Conservation (phyloP, 2,329 filamentous ascomycete genomes). For the Aureobasidium lini region DNA sequence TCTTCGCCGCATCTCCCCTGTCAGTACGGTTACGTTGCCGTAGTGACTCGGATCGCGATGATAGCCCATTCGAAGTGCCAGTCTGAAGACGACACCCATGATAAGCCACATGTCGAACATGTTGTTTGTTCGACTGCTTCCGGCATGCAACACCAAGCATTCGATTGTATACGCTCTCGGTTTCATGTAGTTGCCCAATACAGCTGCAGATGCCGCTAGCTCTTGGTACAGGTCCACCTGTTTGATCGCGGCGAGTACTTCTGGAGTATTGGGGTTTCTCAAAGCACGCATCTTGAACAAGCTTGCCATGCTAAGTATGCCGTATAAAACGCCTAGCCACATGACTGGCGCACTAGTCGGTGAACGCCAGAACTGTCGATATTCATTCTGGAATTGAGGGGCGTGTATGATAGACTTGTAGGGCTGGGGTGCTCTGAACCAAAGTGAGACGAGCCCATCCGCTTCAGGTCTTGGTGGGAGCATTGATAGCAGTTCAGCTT, state of each 20-base stretch:
- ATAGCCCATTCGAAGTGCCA: slow-evolving; percentile 38
- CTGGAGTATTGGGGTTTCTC: slow-evolving; percentile 17
- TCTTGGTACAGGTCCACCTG: slow-evolving; percentile 24
- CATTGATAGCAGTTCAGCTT: slow-evolving; percentile 25
- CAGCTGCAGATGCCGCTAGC: slow-evolving; percentile 25
- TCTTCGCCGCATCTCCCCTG: slow-evolving; percentile 41
- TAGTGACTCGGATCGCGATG: slow-evolving; percentile 41
- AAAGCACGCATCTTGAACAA: slow-evolving; percentile 24
- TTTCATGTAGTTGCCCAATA: slow-evolving; percentile 35
- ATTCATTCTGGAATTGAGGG: slow-evolving; percentile 33
- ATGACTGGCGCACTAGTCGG: slow-evolving; percentile 31
- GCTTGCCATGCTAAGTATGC: slow-evolving; percentile 37
- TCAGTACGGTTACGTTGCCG: slow-evolving; percentile 32
- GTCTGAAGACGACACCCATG: slow-evolving; percentile 32
- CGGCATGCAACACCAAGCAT: slow-evolving; percentile 31
- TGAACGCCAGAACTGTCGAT: slow-evolving; percentile 39
- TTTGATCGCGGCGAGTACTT: slow-evolving; percentile 15
- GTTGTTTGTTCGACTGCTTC: slow-evolving; percentile 23
- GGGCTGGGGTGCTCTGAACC: slow-evolving; percentile 29
- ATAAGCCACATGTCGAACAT: slow-evolving; percentile 35
- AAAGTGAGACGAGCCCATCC: slow-evolving; percentile 26
- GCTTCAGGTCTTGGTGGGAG: slow-evolving; percentile 27
- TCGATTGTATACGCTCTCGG: slow-evolving; percentile 37
- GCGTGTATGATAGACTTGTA: slow-evolving; percentile 55
- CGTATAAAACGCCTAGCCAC: slow-evolving; percentile 43